Conservation (phyloP, 1,284 basidiomycete species). For the Heterobasidion parviporum region DNA sequence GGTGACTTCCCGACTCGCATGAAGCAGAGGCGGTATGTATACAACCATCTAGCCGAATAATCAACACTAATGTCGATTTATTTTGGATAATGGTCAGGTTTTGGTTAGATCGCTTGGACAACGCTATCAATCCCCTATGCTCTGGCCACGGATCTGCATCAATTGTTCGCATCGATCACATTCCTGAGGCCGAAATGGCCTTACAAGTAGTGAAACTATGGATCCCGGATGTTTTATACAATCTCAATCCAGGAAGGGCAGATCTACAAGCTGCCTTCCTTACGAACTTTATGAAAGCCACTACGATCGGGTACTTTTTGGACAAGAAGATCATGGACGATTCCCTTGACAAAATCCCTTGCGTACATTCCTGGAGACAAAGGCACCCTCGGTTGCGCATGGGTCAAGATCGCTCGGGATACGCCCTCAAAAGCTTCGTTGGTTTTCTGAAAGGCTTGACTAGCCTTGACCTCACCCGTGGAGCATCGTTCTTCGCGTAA, state of each 20-base stretch:
- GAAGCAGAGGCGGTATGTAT: slow-evolving; percentile 1
- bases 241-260: background rate
- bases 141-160: background rate
- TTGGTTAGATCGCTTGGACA: background rate
- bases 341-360: background rate
- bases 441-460: background rate
- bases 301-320: background rate
- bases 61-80: background rate
- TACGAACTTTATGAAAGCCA: background rate
- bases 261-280: background rate
- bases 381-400: background rate
- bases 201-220: background rate
- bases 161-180: background rate
- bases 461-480: background rate
- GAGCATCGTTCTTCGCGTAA: background rate
- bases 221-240: background rate
- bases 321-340: background rate
- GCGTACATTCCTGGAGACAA: background rate
- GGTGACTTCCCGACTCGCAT: slow-evolving; percentile 5
- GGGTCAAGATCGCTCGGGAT: background rate
- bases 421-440: background rate
- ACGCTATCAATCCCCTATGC: background rate
- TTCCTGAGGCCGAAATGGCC: background rate
- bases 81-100: background rate
- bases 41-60: slow-evolving; percentile 1